Evolutionary conservation across 2,329 filamentous ascomycete genomes (phyloP).

Genomic region (Madurella fahalii): DNA sequence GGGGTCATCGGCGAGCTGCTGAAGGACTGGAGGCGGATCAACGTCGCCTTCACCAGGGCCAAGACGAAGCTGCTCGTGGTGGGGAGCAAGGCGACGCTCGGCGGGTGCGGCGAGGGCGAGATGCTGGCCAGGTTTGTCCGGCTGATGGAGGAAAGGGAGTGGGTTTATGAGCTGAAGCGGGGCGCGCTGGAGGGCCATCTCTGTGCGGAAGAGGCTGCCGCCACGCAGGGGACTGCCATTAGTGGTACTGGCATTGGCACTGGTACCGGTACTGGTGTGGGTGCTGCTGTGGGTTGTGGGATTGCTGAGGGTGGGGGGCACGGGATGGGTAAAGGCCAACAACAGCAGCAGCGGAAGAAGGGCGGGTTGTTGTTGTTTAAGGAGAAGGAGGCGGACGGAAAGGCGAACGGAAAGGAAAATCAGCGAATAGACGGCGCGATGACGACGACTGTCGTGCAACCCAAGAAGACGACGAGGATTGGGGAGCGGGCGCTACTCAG

Average conservation of each 20-base stretch:
- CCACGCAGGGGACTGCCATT: slow-evolving; percentile 18
- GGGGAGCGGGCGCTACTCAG: slow-evolving; percentile 61
- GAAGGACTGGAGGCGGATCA: slow-evolving; percentile 88
- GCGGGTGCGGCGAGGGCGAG: slow-evolving; percentile 58
- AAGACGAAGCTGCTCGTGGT: slow-evolving; percentile 88
- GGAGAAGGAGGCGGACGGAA: background rate
- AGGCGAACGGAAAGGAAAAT: slow-evolving; percentile 10
- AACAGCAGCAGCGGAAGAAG: slow-evolving; percentile 1
- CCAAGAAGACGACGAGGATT: slow-evolving; percentile 51
- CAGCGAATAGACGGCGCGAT: background rate
- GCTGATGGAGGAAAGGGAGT: slow-evolving; percentile 72
- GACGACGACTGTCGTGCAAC: slow-evolving; percentile 40
- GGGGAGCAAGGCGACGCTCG: slow-evolving; percentile 73
- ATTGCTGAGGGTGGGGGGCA: slow-evolving; percentile 12
- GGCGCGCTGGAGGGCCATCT: slow-evolving; percentile 63
- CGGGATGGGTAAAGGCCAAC: too few relatives aligned
- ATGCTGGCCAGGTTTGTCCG: slow-evolving; percentile 72
- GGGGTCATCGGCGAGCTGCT: slow-evolving; percentile 85
- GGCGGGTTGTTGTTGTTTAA: background rate
- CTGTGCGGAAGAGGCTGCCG: slow-evolving; percentile 55
- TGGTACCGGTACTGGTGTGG: slow-evolving; percentile 16
- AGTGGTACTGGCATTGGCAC: slow-evolving; percentile 16
- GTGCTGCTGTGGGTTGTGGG: too few relatives aligned
- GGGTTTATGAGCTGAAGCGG: slow-evolving; percentile 69
- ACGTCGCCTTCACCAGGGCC: slow-evolving; percentile 91